Base-by-base conservation (phyloP, 140 eudicot species). In the Erigeron philadelphicus region DNA sequence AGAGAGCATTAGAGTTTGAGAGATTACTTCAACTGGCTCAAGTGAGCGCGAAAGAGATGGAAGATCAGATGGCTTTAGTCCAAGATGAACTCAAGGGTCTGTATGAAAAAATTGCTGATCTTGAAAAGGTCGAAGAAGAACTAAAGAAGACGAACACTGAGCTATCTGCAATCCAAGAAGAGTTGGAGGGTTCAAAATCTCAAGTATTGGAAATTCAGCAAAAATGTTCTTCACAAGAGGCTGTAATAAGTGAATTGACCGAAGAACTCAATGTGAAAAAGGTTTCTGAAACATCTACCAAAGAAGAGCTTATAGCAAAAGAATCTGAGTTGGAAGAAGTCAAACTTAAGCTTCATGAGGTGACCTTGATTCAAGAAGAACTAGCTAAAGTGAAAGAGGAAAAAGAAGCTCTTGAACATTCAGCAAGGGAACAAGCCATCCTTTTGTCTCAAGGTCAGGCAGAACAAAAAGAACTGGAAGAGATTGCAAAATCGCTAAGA, bases 1-100 rank as follows among this genome's bases (percentile, higher is more conserved):
- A 84, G 54, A 86, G 73, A 80, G 95, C 95, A 7, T 71, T 82
- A 43, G 94, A 88, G 75, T 81, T 88, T 66, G 90, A 90, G 76
- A 81, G 71, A 55, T 72, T 84, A 79, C 96, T 90, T 66, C 90
- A 85, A 71, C 47, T 83, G 72, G 94, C 97, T 17, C 84, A 90
- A 78, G 77, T 41, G 12, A 88, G 85, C 47, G 88, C 96, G 12
- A 83, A 83, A 77, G 94, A 84, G 49, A 71, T 83, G 90, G 96
- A 90, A 82, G 84, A 72, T 48, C 90, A 90, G 66, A 81, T 88
- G 85, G 68, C 75, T 76, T 64, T 84, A 59, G 62, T 90, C 56
- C 84, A 84, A 75, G 84, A 80, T 67, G 97, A 90, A 80, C 78
- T 90, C 43, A 82, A 88, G 64, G 79, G 94, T 67, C 49, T 90